These are phyloP conservation scores for Rhizopus stolonifer DNA, from an alignment of 371 early-diverging fungal species.

Conservation along the genomic window DNA sequence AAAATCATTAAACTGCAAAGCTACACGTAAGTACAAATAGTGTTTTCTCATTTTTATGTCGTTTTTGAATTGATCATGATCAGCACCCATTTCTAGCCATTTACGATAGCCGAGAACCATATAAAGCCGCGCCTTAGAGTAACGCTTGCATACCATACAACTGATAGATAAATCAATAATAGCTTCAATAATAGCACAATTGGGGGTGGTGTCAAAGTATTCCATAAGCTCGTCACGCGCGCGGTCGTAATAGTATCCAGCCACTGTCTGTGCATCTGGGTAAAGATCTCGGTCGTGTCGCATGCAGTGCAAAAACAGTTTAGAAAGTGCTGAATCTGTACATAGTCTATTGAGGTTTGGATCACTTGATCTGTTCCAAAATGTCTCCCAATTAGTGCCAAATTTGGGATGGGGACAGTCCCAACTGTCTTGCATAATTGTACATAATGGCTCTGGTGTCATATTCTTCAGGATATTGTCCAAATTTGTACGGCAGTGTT, in stretches of 20 bases:
- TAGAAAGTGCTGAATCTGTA: conserved; percentile 44
- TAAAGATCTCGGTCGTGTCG: conserved; percentile 40
- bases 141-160: conserved; percentile 37
- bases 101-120: conserved; percentile 34
- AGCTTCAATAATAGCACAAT: conserved; percentile 39
- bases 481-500: conserved; percentile 22
- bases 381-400: conserved; percentile 38
- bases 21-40: conserved; percentile 36
- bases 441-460: conserved; percentile 25
- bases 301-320: conserved; percentile 41
- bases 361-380: conserved; percentile 46
- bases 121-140: conserved; percentile 43
- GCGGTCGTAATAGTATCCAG: conserved; percentile 46
- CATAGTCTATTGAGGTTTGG: conserved; percentile 44
- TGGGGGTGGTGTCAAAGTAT: conserved; percentile 42
- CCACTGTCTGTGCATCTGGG: conserved; percentile 34
- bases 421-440: conserved; percentile 34
- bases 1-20: conserved; percentile 43
- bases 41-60: conserved; percentile 28
- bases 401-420: conserved; percentile 51
- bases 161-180: conserved; percentile 42
- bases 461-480: conserved; percentile 25
- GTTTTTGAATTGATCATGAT: neutral
- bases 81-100: neutral
- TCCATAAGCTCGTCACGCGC: conserved; percentile 43